phyloP scores from a whole-genome alignment of 1,284 basidiomycete species.

The Trametes sp. region DNA sequence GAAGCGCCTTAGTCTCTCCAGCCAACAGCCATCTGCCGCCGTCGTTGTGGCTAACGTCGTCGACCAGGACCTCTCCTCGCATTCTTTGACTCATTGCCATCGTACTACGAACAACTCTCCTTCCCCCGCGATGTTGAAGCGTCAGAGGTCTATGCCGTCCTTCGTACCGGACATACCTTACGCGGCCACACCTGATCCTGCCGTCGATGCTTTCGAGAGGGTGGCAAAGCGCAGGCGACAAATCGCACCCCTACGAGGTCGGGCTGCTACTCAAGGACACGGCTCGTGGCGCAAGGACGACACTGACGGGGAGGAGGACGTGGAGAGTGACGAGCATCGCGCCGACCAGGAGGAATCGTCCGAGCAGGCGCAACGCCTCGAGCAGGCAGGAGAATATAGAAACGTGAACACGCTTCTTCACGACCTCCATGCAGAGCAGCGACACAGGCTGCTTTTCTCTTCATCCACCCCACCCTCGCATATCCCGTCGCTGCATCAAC shows the following conservation, averaged over 20 bases:
- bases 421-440: conserved; percentile 70
- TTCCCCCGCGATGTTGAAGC: conserved; percentile 72
- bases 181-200: conserved; percentile 37
- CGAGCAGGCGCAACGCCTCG: conserved; percentile 32
- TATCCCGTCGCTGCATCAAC: conserved; percentile 7
- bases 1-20: conserved; percentile 4
- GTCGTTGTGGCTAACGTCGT: conserved; percentile 10
- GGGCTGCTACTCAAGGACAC: conserved; percentile 7
- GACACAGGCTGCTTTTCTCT: conserved; percentile 62
- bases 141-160: conserved; percentile 64
- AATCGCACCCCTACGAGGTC: conserved; percentile 33
- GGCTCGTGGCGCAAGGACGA: conserved; percentile 17
- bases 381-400: conserved; percentile 53
- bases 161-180: conserved; percentile 44
- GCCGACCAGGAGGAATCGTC: conserved; percentile 33
- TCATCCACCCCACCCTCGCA: conserved; percentile 31
- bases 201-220: conserved; percentile 37
- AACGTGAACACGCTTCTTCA: conserved; percentile 67
- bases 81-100: background rate
- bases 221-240: conserved; percentile 45
- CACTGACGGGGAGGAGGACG: conserved; percentile 41
- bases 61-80: background rate
- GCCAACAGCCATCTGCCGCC: conserved; percentile 20
- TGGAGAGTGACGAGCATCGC: conserved; percentile 41
- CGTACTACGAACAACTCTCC: too few species aligned